Evolutionary conservation across 345 rosid genomes (phyloP).

Genomic region (Syzygium oleosum): DNA sequence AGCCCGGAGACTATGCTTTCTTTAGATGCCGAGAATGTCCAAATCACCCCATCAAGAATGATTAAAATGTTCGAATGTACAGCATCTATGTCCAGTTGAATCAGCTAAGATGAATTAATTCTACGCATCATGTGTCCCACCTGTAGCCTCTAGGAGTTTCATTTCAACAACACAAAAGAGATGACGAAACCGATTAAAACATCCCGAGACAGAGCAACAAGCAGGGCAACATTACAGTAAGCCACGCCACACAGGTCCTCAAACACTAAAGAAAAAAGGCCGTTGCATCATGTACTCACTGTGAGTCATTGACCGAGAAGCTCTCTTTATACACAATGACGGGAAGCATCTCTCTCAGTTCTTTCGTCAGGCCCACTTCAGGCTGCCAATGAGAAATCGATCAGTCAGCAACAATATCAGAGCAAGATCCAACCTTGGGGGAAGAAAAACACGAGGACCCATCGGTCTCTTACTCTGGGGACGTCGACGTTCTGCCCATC

Average conservation of each 20-base stretch:
- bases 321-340: constrained; percentile 68
- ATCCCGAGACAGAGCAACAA: not conserved
- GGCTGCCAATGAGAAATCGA: constrained; percentile 20
- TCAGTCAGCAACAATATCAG: not conserved
- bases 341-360: constrained; percentile 90
- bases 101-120: not conserved
- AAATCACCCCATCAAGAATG: not conserved
- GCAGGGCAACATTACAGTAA: not conserved
- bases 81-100: not conserved
- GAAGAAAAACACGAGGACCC: not conserved
- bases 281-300: constrained; percentile 29
- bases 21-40: not conserved
- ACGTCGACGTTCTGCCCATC: constrained; percentile 2
- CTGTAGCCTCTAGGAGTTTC: not conserved
- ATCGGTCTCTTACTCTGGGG: constrained; percentile 15
- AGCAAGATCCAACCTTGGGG: not conserved
- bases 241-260: not conserved
- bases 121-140: not conserved
- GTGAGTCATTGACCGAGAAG: constrained; percentile 66
- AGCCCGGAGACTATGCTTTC: not conserved
- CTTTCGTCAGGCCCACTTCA: constrained; percentile 75
- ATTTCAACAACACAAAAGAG: not conserved
- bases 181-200: not conserved
- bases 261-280: not conserved
- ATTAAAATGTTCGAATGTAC: not conserved